Percentiles rank a stretch among this genome's conserved stretches.
Conservation (phyloP, 495 filamentous ascomycete genomes). For the Aspergillus ostianus region DNA sequence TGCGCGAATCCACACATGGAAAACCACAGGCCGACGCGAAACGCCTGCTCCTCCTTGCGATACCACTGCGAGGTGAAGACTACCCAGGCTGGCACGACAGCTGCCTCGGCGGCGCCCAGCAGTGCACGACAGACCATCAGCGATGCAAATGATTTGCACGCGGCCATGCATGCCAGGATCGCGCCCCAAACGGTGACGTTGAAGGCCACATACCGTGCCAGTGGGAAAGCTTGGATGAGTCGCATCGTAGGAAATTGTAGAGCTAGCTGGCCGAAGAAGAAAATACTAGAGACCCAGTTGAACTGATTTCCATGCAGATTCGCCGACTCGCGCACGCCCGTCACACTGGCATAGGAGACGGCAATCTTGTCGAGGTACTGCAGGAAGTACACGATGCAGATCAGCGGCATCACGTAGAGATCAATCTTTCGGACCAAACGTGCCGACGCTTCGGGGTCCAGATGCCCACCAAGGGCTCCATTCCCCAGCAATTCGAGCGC, state of each 20-base stretch:
- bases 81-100: conserved; percentile 53
- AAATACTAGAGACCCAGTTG: conserved; percentile 42
- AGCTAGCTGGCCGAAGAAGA: conserved; percentile 43
- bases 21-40: conserved; percentile 52
- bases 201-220: conserved; percentile 49
- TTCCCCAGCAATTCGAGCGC: conserved; percentile 8
- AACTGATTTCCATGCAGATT: conserved; percentile 40
- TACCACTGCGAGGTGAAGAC: conserved; percentile 50
- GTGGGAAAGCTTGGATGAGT: conserved; percentile 46
- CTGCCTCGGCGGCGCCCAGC: conserved; percentile 60
- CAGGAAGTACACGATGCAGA: conserved; percentile 30
- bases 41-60: conserved; percentile 49
- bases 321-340: conserved; percentile 32
- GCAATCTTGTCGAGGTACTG: conserved; percentile 53
- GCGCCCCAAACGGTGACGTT: conserved; percentile 56
- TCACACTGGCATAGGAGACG: conserved; percentile 42
- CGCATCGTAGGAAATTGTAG: conserved; percentile 44
- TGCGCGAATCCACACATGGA: conserved; percentile 51
- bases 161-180: conserved; percentile 52
- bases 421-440: conserved; percentile 42
- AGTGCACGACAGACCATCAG: conserved; percentile 51
- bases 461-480: background rate
- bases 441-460: conserved; percentile 5
- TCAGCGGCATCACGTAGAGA: conserved; percentile 43
- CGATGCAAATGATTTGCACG: conserved; percentile 40